Percentiles rank a stretch among this genome's conserved stretches.
Evolutionary conservation across 2,329 filamentous ascomycete genomes (phyloP).

Genomic region (Fusarium goolgardi): DNA sequence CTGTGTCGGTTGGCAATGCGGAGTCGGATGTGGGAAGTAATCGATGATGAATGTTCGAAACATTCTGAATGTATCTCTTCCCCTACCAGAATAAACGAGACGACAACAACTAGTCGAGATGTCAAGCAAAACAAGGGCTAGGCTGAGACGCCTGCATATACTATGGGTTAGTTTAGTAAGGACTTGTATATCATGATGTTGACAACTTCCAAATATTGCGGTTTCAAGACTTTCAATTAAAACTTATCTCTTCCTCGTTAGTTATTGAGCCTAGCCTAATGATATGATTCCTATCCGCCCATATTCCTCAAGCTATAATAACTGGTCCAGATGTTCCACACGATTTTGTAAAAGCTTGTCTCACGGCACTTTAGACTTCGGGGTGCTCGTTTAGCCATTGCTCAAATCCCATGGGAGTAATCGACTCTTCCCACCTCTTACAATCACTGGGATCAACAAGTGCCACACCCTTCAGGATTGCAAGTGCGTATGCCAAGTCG

Average conservation of each 20-base stretch:
- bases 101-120: no score
- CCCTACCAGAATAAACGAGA: no score
- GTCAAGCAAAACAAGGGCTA: no score
- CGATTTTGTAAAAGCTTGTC: accelerated
- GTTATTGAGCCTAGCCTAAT: neutral
- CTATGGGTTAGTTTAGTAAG: no score
- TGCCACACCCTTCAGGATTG: neutral
- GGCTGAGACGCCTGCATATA: no score
- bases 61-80: no score
- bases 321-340: accelerated
- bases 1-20: neutral
- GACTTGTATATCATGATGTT: no score
- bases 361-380: neutral
- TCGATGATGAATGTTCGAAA: neutral
- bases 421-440: neutral
- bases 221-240: neutral
- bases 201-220: no score
- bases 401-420: neutral
- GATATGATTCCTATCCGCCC: neutral
- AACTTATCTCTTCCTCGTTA: neutral
- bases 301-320: neutral
- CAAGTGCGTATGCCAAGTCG: conserved; percentile 10
- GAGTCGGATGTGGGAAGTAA: neutral
- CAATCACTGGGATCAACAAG: neutral
- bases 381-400: conserved; percentile 2